Base-by-base conservation (phyloP, 169 alveolate species). In the Eimeria sp. region DNA sequence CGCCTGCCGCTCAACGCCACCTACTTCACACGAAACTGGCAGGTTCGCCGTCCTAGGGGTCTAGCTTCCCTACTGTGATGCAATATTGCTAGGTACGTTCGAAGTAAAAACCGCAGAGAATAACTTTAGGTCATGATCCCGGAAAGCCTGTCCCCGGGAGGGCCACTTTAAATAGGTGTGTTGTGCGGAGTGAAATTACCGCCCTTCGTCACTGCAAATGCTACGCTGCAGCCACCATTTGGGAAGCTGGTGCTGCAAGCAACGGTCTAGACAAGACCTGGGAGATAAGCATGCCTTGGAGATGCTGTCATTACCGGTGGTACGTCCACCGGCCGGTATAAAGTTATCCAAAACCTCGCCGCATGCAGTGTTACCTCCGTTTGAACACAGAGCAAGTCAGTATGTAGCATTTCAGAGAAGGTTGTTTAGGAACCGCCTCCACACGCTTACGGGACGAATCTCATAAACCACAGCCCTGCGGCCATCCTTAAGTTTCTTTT, bases 351-450 rank as follows among this genome's bases (percentile, higher is more conserved):
- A 18, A 43, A 34, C 34, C 4, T 40, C 14, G 4, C 54, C 11
- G 1, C 80, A 27, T 11, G 57, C 27, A 5, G 14, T 14, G 14
- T 16, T 40, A 11, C 83, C 14, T 13, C 30, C 25, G 27, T 5
- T 30, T 13, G 11, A n/a, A 13, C 25, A 5, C 18, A 4, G 6
- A 16, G 5, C 72, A 14, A 73, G 30, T 27, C 25, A 73, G 54
- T 54, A 40, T 40, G 54, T 54, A 40, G 30, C 57, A 40, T n/a
- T 40, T 78, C 47, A 87, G 51, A 58, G 43, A 0, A 87, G 80
- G 51, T 87, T 87, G 93, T 87, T 87, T 14, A 87, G 18, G 80
- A 87, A 13, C 34, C 93, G 72, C 80, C 93, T 58, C 93, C 93
- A 87, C 34, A 34, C 51, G 63, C 93, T 87, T 25, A 87, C 93